These are phyloP conservation scores for Saccharomyces hybrid DNA, from an alignment of 1,139 yeast species.

Conservation along the genomic window DNA sequence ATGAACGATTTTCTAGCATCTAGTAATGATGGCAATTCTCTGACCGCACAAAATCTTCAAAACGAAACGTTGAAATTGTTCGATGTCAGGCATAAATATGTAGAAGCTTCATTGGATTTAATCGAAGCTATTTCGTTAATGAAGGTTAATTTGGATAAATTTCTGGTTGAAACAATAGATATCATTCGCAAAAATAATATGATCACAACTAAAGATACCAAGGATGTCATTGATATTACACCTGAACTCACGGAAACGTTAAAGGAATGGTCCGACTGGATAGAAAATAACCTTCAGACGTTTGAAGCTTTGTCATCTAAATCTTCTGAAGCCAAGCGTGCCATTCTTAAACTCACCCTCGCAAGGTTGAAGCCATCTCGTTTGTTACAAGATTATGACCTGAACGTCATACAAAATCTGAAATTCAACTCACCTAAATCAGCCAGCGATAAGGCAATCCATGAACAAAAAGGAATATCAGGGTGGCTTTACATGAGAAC, in stretches of 20 bases:
- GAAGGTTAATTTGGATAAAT: slow-evolving; percentile 45
- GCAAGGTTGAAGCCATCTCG: slow-evolving; percentile 51
- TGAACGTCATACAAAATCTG: slow-evolving; percentile 37
- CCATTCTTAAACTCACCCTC: slow-evolving; percentile 54
- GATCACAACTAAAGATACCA: slow-evolving; percentile 15
- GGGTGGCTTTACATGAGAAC: slow-evolving; percentile 86
- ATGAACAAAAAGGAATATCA: slow-evolving; percentile 32
- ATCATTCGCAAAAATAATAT: slow-evolving; percentile 14
- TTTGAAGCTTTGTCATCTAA: slow-evolving; percentile 41
- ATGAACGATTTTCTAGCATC: slow-evolving; percentile 45
- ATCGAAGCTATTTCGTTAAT: slow-evolving; percentile 48
- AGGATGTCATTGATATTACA: slow-evolving; percentile 9
- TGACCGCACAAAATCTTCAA: slow-evolving; percentile 28
- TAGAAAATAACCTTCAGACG: slow-evolving; percentile 30
- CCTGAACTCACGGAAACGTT: slow-evolving; percentile 25
- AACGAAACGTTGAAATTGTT: slow-evolving; percentile 60
- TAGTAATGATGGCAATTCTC: slow-evolving; percentile 49
- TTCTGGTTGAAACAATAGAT: slow-evolving; percentile 42
- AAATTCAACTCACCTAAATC: slow-evolving; percentile 24
- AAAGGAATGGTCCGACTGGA: slow-evolving; percentile 31
- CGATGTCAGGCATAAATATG: slow-evolving; percentile 47
- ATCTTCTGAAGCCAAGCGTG: slow-evolving; percentile 48
- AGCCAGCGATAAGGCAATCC: slow-evolving; percentile 7
- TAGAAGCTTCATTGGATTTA: slow-evolving; percentile 57
- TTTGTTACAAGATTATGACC: slow-evolving; percentile 48